Conservation (phyloP, 2,329 filamentous ascomycete genomes). For the Leptographium radiaticola region DNA sequence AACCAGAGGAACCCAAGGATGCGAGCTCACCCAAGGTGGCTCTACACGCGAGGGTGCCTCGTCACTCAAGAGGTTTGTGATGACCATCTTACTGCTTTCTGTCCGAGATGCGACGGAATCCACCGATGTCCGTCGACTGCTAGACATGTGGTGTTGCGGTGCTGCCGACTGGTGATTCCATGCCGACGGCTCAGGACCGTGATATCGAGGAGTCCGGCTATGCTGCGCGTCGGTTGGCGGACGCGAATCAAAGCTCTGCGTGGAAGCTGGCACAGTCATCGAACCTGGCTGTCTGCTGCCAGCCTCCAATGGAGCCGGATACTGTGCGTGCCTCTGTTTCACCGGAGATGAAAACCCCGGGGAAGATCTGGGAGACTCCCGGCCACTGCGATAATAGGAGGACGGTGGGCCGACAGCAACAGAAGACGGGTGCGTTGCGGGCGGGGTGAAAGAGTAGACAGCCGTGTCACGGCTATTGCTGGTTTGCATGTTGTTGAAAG, state of each 20-base stretch:
- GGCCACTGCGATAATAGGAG: background rate
- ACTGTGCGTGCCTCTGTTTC: background rate
- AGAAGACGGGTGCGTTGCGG: background rate
- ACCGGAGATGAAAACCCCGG: background rate
- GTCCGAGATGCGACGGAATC: slow-evolving; percentile 14
- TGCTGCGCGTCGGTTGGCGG: background rate
- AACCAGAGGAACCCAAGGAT: background rate
- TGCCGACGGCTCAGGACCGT: background rate
- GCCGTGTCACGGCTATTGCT: background rate
- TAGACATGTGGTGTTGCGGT: background rate
- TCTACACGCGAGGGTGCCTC: slow-evolving; percentile 1
- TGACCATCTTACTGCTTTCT: slow-evolving; percentile 18
- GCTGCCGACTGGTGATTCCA: slow-evolving; percentile 2
- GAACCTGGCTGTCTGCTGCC: background rate
- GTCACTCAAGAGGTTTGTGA: slow-evolving; percentile 18
- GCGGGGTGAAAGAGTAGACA: background rate
- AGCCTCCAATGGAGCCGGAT: background rate
- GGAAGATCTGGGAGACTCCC: no score
- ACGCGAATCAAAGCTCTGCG: background rate
- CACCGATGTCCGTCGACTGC: background rate
- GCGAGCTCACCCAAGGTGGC: no score
- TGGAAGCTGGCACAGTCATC: background rate
- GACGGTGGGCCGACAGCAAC: background rate
- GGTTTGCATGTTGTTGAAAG: background rate
- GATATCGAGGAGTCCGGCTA: background rate